These are phyloP conservation scores for Gossypium thurberi DNA, from an alignment of 345 rosid species.

Conservation along the genomic window DNA sequence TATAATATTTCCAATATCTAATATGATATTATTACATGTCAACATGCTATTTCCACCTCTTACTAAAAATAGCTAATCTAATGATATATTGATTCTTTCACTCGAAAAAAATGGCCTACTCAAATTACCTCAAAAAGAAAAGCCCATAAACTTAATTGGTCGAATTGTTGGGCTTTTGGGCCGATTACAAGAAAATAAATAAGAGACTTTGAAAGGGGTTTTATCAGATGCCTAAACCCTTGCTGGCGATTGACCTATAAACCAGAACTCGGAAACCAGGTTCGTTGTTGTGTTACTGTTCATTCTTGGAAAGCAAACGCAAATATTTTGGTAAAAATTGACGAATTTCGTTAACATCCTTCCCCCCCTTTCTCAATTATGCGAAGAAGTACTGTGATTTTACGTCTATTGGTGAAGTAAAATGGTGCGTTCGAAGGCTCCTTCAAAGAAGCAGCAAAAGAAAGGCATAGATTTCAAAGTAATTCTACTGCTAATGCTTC, in stretches of 20 bases:
- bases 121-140: neutral
- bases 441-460: slow-evolving; percentile 76
- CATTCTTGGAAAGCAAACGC: neutral
- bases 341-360: neutral
- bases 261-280: neutral
- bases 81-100: too few relatives aligned
- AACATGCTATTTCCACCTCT: too few relatives aligned
- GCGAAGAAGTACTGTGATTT: too few relatives aligned
- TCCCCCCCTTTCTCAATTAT: neutral
- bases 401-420: neutral
- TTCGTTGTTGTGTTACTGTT: too few relatives aligned
- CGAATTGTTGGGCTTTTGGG: neutral
- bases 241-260: too few relatives aligned
- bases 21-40: too few relatives aligned
- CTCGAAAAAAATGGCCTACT: neutral
- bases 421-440: slow-evolving; percentile 60
- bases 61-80: too few relatives aligned
- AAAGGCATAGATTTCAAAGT: slow-evolving; percentile 83
- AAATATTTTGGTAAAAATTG: neutral
- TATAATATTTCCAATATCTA: too few relatives aligned
- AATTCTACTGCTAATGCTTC: neutral
- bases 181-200: neutral
- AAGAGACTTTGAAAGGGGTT: neutral
- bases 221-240: neutral
- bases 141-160: neutral